These are phyloP conservation scores for Cyberlindnera samutprakarnensis DNA, from an alignment of 805 yeast genomes.

Conservation along the genomic window DNA sequence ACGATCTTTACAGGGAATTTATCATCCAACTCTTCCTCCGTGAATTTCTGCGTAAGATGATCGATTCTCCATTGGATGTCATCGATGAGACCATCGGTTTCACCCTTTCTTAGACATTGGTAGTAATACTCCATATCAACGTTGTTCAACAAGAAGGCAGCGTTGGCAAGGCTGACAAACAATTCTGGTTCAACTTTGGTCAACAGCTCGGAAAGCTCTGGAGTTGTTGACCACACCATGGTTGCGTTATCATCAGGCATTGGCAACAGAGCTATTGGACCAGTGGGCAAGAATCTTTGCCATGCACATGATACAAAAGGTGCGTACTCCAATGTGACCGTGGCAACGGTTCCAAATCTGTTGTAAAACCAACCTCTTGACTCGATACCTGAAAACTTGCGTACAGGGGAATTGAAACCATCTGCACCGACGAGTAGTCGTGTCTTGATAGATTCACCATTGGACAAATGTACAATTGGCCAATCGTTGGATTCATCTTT, in stretches of 20 bases:
- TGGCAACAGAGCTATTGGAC: slow-evolving; percentile 90
- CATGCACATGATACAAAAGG: slow-evolving; percentile 73
- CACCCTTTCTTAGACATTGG: slow-evolving; percentile 29
- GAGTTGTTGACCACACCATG: slow-evolving; percentile 87
- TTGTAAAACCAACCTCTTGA: slow-evolving; percentile 91
- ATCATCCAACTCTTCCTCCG: slow-evolving; percentile 43
- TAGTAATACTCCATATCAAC: slow-evolving; percentile 73
- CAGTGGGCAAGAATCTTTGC: slow-evolving; percentile 88
- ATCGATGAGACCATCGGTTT: slow-evolving; percentile 40
- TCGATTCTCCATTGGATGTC: slow-evolving; percentile 71
- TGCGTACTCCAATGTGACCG: slow-evolving; percentile 66
- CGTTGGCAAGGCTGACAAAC: slow-evolving; percentile 70
- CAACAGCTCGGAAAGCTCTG: slow-evolving; percentile 61
- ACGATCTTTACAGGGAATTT: slow-evolving; percentile 60
- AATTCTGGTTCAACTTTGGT: slow-evolving; percentile 49
- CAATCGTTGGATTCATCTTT: slow-evolving; percentile 41
- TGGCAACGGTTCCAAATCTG: slow-evolving; percentile 89
- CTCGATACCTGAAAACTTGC: slow-evolving; percentile 72
- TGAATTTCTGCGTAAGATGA: slow-evolving; percentile 27
- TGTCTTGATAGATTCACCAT: slow-evolving; percentile 57
- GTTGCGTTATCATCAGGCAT: slow-evolving; percentile 83
- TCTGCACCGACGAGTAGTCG: slow-evolving; percentile 91
- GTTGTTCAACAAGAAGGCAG: slow-evolving; percentile 73
- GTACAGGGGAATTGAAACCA: slow-evolving; percentile 90
- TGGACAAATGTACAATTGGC: slow-evolving; percentile 67